Evolutionary conservation across 1,284 basidiomycete genomes (phyloP).

Genomic region (Leccinum subspadiceum): DNA sequence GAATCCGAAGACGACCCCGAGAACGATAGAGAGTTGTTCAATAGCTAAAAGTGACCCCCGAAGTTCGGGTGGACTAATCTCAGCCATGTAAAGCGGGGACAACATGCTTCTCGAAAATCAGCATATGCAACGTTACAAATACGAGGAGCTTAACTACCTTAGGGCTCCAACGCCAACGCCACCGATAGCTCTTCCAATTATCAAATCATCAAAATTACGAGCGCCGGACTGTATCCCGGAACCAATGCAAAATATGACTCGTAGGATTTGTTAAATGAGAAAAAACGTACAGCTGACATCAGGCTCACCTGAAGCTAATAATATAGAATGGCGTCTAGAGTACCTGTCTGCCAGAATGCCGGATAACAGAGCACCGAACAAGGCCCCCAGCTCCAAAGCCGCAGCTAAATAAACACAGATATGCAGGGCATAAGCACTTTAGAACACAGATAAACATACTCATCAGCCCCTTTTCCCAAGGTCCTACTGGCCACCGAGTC

Average conservation of each 20-base stretch:
- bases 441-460: constrained; percentile 45
- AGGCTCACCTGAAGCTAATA: constrained; percentile 60
- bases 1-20: constrained; percentile 77
- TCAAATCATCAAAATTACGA: constrained; percentile 52
- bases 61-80: constrained; percentile 78
- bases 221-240: constrained; percentile 68
- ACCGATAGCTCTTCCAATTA: constrained; percentile 68
- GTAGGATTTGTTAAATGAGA: neutral
- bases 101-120: constrained; percentile 55
- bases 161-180: constrained; percentile 79
- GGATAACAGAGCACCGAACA: constrained; percentile 65
- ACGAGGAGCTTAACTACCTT: constrained; percentile 41
- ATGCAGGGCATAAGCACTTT: neutral
- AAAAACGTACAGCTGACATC: neutral
- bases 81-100: constrained; percentile 78
- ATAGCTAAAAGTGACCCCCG: constrained; percentile 79
- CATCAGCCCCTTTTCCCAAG: constrained; percentile 72
- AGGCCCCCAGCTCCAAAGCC: constrained; percentile 72
- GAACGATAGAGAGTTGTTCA: constrained; percentile 77
- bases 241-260: constrained; percentile 71
- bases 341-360: constrained; percentile 67
- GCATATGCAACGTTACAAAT: neutral
- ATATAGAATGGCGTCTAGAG: constrained; percentile 66
- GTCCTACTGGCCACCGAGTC: constrained; percentile 61
- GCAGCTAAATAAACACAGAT: constrained; percentile 50